Evolutionary conservation across 805 yeast genomes (phyloP).

Genomic region (Candida ascalaphidarum): DNA sequence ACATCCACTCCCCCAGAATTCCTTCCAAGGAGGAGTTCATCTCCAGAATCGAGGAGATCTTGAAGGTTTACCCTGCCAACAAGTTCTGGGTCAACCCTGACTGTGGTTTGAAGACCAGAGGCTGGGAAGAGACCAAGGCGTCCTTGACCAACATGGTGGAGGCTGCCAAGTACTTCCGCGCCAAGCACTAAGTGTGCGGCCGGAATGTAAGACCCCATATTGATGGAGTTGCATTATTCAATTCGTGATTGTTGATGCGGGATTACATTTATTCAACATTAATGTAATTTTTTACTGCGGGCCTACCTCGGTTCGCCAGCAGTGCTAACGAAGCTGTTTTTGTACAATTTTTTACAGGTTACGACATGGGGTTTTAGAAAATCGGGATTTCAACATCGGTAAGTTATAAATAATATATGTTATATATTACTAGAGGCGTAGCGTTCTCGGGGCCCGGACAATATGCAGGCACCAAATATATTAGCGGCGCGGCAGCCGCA

Average conservation of each 20-base stretch:
- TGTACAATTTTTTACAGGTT: conserved; percentile 4
- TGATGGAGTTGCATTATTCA: conserved; percentile 31
- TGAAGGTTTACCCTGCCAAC: conserved; percentile 95
- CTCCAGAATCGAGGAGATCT: conserved; percentile 85
- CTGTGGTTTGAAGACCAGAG: conserved; percentile 99
- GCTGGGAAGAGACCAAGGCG: conserved; percentile 95
- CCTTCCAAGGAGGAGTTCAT: conserved; percentile 97
- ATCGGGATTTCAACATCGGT: conserved; percentile 46
- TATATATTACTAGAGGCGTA: conserved; percentile 1
- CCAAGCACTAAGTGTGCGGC: conserved; percentile 21
- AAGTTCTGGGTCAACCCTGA: conserved; percentile 99
- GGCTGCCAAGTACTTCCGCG: conserved; percentile 89
- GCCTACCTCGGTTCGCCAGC: conserved; percentile 9
- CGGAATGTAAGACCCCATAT: conserved; percentile 2
- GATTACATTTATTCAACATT: conserved; percentile 43
- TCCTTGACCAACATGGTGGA: conserved; percentile 98
- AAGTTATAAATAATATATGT: conserved; percentile 12
- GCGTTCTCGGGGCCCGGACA: no score
- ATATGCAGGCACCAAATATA: no score
- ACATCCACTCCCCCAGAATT: conserved; percentile 99
- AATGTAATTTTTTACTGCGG: conserved; percentile 27
- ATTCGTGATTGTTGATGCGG: conserved; percentile 33
- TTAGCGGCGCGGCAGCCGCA: no score
- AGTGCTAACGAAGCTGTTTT: conserved; percentile 7
- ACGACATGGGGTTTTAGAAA: conserved; percentile 27